A percentile compares a stretch with the other conserved stretches of the same genome.
These are phyloP conservation scores for Pelargonium australe DNA, from an alignment of 441 rosid species.

Conservation along the genomic window DNA sequence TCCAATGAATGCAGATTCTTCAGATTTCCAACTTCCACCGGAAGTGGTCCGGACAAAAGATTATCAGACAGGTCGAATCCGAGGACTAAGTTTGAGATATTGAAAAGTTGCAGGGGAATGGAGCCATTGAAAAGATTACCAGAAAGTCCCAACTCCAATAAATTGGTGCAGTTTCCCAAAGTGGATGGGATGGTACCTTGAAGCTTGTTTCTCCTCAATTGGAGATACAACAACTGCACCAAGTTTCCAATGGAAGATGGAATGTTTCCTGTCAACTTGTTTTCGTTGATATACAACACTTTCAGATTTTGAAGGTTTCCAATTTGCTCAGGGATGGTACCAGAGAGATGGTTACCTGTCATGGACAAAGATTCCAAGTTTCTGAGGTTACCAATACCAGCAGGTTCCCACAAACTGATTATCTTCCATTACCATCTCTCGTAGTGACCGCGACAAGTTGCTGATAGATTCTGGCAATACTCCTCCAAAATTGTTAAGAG, in stretches of 20 bases:
- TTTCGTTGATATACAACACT: not conserved
- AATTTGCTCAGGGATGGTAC: not conserved
- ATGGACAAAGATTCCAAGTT: not conserved
- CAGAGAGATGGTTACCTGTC: not conserved
- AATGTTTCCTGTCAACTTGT: slow-evolving; percentile 12
- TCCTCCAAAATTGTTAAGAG: slow-evolving; percentile 15
- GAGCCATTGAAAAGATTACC: slow-evolving; percentile 17
- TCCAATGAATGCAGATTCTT: not conserved
- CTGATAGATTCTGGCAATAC: slow-evolving; percentile 16
- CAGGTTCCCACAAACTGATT: slow-evolving; percentile 13
- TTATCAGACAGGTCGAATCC: not conserved
- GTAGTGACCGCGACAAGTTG: slow-evolving; percentile 17
- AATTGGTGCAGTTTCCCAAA: slow-evolving; percentile 10
- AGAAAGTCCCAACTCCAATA: not conserved
- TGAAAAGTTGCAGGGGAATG: slow-evolving; percentile 16
- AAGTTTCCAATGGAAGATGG: slow-evolving; percentile 10
- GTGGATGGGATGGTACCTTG: slow-evolving; percentile 14
- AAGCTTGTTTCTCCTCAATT: not conserved
- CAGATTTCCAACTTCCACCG: slow-evolving; percentile 10
- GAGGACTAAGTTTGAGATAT: not conserved
- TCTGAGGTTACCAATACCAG: slow-evolving; percentile 7
- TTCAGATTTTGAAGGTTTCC: not conserved
- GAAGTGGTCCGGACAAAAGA: slow-evolving; percentile 17
- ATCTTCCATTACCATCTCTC: not conserved
- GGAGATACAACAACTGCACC: not conserved